Evolutionary conservation across 2,329 filamentous ascomycete genomes (phyloP), one percentile per base, ranked within the genome.

Genomic region (Nigrograna mackinnonii): DNA sequence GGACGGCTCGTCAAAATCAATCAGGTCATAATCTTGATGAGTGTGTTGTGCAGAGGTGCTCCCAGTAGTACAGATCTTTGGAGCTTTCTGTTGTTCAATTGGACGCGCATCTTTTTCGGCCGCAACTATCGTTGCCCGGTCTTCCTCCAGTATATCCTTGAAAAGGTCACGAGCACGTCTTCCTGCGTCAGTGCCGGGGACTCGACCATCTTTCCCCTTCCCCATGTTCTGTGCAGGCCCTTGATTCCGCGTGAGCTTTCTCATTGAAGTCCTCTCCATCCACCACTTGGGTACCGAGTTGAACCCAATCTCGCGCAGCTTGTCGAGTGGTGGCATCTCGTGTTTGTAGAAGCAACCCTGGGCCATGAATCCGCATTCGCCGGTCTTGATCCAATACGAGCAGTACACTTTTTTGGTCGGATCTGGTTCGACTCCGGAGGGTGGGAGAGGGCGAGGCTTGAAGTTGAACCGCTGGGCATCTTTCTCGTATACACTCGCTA

Each of bases 311-410:
- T 78, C 75, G 32, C 80, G 72, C 54, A 95, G 81, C 1, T 83
- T 87, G 0, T 75, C 72, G 37, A 76, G 75, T 50, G 91, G 83
- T 0, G 91, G 91, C 87, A 96, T 95, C 64, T 94, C 88, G 65
- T 96, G 91, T 71, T 91, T 92, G 75, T 84, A 96, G 52, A 85
- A 83, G 72, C 91, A 96, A 0, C 91, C 91, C 60, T 91, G 85
- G 64, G 95, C 89, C 3, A 80, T 84, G 66, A 89, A 96, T 48
- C 87, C 87, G 64, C 91, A 96, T 32, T 88, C 83, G 16, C 90
- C 91, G 44, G 87, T 85, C 55, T 89, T 85, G 41, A 96, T 85
- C 91, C 91, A 96, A 67, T 92, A 89, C 44, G 90, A 89, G 69
- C 91, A 96, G 67, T 87, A 95, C 18, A 86, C 73, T 64, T 95